A percentile compares a stretch with the other conserved stretches of the same genome.
Evolutionary conservation across 1,284 basidiomycete genomes (phyloP).

Genomic region (Moesziomyces globuligerus): DNA sequence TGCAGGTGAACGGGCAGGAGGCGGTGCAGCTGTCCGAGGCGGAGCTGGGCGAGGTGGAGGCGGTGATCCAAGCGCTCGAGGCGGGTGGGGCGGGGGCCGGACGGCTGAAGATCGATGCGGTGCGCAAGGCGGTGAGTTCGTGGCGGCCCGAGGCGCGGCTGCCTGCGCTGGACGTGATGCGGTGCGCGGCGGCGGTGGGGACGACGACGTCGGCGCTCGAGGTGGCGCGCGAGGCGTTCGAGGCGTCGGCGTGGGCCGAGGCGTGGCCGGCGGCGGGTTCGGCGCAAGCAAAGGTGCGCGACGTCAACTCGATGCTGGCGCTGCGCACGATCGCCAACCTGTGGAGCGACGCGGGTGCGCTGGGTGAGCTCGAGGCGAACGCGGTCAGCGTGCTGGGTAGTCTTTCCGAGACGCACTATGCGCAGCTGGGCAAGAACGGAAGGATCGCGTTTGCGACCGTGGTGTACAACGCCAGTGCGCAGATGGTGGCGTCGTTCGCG

Average conservation of each 20-base stretch:
- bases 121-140: constrained; percentile 73
- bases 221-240: constrained; percentile 76
- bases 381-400: constrained; percentile 67
- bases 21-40: constrained; percentile 74
- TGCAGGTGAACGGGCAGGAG: constrained; percentile 80
- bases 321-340: constrained; percentile 84
- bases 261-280: constrained; percentile 69
- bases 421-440: constrained; percentile 75
- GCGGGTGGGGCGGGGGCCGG: constrained; percentile 5
- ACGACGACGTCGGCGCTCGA: constrained; percentile 71
- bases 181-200: constrained; percentile 77
- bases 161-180: constrained; percentile 88
- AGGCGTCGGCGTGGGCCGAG: constrained; percentile 76
- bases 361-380: constrained; percentile 57
- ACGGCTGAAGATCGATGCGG: constrained; percentile 32
- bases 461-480: constrained; percentile 73
- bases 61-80: constrained; percentile 76
- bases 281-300: constrained; percentile 73
- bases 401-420: constrained; percentile 46
- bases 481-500: constrained; percentile 19
- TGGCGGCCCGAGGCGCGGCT: constrained; percentile 86
- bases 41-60: constrained; percentile 75
- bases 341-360: constrained; percentile 70
- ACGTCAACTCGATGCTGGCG: constrained; percentile 87
- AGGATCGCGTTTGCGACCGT: constrained; percentile 80